Base-by-base conservation (phyloP, 768 basidiomycete genomes). In the Plicaturopsis crispa region DNA sequence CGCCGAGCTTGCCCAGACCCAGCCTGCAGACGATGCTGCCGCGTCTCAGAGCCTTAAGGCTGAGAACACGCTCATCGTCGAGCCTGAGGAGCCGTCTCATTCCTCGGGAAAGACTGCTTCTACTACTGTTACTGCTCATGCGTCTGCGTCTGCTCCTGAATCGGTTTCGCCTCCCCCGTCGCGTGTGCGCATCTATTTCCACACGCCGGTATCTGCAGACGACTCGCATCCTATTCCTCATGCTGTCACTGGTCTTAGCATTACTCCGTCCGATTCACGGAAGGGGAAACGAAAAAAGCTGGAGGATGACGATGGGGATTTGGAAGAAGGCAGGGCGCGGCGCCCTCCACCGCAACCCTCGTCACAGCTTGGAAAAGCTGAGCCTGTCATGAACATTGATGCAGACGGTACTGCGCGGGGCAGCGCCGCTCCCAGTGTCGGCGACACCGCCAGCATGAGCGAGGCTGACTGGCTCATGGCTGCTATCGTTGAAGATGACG, bases 391-490 rank as follows among this genome's bases (percentile, higher is more conserved):
- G 52, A 70, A 65, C 59, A 70, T 70, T 49, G 83, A 85, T 58
- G 67, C 73, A 39, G 66, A 74, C 40, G 65, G 69, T 41, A 75
- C 75, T 64, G 72, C 66, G 42, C 68, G 73, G 36, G 77, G 75
- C 33, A 87, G 83, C 50, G 74, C 70, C 39, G 75, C 84, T 35
- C 82, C 84, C 48, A 80, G 82, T 35, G 70, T 71, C n/a, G 67
- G 65, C 33, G 70, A 72, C 52, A 67, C 75, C 23, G 59, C 61
- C 23, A n/a, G n/a, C n/a, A n/a, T n/a, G n/a, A 85, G 83, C 59
- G 86, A 89, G 57, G 80, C 69, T 38, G 86, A 89, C 60, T 89
- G 86, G 86, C 67, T 88, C 31, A 88, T 89, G 86, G 86, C 84
- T 55, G 85, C 86, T 36, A 89, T 88, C 49, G 79, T 72, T 40